These are phyloP conservation scores for Calonectria leucothoes DNA, from an alignment of 2,329 filamentous ascomycete genomes.

Conservation along the genomic window DNA sequence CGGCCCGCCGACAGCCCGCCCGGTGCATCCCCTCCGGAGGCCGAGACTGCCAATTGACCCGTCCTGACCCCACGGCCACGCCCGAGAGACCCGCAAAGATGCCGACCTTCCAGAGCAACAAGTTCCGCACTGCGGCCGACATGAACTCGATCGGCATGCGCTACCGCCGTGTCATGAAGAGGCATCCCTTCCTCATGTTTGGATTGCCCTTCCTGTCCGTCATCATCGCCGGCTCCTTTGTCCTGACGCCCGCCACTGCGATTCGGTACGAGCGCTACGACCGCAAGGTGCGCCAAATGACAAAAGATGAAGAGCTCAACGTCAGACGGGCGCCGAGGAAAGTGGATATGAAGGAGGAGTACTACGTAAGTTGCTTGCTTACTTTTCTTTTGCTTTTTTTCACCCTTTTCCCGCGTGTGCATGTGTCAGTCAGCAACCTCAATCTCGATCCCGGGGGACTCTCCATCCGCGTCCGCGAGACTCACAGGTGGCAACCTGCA, in stretches of 20 bases:
- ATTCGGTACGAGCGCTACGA: slow-evolving; percentile 95
- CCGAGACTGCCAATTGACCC: neutral
- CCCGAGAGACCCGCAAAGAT: slow-evolving; percentile 37
- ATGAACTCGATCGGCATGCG: slow-evolving; percentile 76
- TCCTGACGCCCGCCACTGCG: slow-evolving; percentile 93
- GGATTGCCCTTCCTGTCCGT: slow-evolving; percentile 92
- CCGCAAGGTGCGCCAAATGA: slow-evolving; percentile 86
- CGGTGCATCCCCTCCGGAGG: neutral
- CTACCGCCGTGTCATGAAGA: slow-evolving; percentile 81
- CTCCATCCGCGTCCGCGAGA: neutral
- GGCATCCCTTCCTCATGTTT: slow-evolving; percentile 91
- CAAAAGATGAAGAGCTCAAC: slow-evolving; percentile 86
- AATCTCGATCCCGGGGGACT: neutral
- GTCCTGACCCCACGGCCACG: neutral
- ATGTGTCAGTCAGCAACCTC: neutral
- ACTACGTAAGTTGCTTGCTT: slow-evolving; percentile 73
- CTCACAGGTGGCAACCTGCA: neutral
- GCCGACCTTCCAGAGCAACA: slow-evolving; percentile 74
- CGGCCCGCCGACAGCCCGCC: neutral
- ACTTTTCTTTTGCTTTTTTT: neutral
- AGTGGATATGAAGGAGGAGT: slow-evolving; percentile 87
- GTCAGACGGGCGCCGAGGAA: slow-evolving; percentile 77
- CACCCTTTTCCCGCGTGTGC: neutral
- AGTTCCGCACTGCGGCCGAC: slow-evolving; percentile 75
- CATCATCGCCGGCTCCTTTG: slow-evolving; percentile 92